phyloP scores from a whole-genome alignment of 2,329 filamentous ascomycete species.

The Neospermospora avenae region DNA sequence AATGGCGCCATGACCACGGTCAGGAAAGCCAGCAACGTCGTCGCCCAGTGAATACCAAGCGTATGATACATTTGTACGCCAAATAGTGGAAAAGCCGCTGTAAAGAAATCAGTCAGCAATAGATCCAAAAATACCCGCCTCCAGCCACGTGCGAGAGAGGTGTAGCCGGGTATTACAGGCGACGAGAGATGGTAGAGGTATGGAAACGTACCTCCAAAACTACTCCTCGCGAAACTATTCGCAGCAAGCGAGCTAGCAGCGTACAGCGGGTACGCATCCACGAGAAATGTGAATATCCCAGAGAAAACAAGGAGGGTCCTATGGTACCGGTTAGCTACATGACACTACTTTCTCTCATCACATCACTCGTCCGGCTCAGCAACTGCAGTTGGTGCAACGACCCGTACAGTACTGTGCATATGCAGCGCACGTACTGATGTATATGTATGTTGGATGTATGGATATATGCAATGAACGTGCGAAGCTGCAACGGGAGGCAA shows the following conservation, averaged over 20 bases:
- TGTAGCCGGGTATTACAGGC: neutral
- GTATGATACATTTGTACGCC: conserved; percentile 68
- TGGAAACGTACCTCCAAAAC: conserved; percentile 55
- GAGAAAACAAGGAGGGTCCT: conserved; percentile 76
- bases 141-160: neutral
- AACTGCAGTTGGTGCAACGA: conserved; percentile 16
- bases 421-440: conserved; percentile 1
- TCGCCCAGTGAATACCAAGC: conserved; percentile 69
- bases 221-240: conserved; percentile 74
- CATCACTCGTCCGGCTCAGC: too few species aligned
- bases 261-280: conserved; percentile 73
- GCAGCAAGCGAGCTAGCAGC: conserved; percentile 78
- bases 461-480: conserved; percentile 18
- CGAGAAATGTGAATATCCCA: conserved; percentile 80
- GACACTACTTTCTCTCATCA: conserved; percentile 7
- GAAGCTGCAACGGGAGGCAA: neutral
- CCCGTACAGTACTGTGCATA: conserved; percentile 15
- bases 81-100: conserved; percentile 75
- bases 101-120: too few species aligned
- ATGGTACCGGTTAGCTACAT: conserved; percentile 30
- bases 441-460: conserved; percentile 8
- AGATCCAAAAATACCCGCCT: too few species aligned
- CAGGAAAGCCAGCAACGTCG: conserved; percentile 58
- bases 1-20: conserved; percentile 62
- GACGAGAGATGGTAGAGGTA: neutral